A percentile compares a stretch with the other conserved stretches of the same genome.
phyloP scores from a whole-genome alignment of 2,329 filamentous ascomycete genomes.

The Aureobasidium sp. region DNA sequence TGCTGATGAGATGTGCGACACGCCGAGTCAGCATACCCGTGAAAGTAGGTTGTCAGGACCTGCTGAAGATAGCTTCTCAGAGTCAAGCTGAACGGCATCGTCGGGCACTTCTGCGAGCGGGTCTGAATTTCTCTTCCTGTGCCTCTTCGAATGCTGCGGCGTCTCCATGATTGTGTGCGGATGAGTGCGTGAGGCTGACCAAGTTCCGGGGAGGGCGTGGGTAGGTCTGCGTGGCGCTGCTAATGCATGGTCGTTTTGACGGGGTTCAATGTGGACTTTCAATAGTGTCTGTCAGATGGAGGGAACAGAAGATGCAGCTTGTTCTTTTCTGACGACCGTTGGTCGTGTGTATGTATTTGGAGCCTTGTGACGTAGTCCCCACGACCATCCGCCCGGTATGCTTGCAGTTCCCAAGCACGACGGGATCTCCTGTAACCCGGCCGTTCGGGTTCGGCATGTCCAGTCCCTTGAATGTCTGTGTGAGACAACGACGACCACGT shows the following conservation, averaged over 20 bases:
- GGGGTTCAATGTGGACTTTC: not conserved
- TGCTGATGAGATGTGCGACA: not conserved
- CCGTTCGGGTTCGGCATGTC: constrained; percentile 1
- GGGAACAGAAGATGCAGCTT: not conserved
- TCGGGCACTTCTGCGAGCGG: constrained; percentile 8
- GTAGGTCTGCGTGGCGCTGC: not conserved
- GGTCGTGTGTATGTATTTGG: not conserved
- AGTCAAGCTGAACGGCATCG: not conserved
- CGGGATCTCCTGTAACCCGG: not conserved
- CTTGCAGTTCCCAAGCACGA: constrained; percentile 6
- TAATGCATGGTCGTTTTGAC: constrained; percentile 4
- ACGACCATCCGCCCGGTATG: constrained; percentile 2
- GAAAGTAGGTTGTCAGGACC: constrained; percentile 1
- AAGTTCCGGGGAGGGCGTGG: not conserved
- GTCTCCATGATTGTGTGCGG: not conserved
- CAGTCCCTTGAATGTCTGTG: not conserved
- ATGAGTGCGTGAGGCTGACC: not conserved
- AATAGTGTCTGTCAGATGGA: constrained; percentile 9
- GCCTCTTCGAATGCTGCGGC: not conserved
- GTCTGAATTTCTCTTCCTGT: constrained; percentile 6
- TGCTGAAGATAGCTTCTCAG: not conserved
- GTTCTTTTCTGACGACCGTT: constrained; percentile 7
- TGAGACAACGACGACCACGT: not conserved
- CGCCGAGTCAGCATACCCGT: constrained; percentile 1
- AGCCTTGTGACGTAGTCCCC: constrained; percentile 2